phyloP scores from a whole-genome alignment of 768 basidiomycete species.

The Lactarius sp. region DNA sequence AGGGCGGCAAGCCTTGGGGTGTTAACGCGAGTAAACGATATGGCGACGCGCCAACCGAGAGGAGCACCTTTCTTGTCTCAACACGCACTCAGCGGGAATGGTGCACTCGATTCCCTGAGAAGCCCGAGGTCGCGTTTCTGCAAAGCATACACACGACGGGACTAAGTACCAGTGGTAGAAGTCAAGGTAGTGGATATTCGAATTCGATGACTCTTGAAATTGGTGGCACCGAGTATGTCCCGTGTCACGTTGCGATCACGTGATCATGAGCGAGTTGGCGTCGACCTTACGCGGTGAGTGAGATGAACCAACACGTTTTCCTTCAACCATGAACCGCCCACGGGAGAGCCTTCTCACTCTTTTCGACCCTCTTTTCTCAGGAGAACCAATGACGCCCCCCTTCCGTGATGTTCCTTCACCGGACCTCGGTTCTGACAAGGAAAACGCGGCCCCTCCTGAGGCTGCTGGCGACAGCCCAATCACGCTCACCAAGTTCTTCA shows the following conservation, averaged over 20 bases:
- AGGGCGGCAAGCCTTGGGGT: conserved; percentile 66
- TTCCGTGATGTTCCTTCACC: conserved; percentile 9
- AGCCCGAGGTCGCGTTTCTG: conserved; percentile 69
- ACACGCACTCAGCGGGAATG: background rate
- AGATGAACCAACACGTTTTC: background rate
- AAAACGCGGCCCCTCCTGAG: conserved; percentile 12
- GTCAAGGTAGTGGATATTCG: no score
- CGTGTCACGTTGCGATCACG: no score
- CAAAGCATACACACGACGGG: conserved; percentile 85
- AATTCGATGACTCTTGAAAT: no score
- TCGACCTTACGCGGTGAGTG: no score
- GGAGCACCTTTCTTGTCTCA: conserved; percentile 77
- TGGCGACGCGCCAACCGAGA: conserved; percentile 80
- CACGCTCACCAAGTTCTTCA: conserved; percentile 27
- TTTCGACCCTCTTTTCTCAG: conserved; percentile 22
- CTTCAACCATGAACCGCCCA: conserved; percentile 20
- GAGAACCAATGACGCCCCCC: conserved; percentile 3
- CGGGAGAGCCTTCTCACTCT: conserved; percentile 25
- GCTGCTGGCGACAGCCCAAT: background rate
- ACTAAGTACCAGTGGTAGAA: conserved; percentile 39
- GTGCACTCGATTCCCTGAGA: conserved; percentile 72
- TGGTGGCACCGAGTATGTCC: no score
- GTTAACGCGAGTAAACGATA: conserved; percentile 72
- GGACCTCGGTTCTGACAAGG: conserved; percentile 24
- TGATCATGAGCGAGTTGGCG: no score